Conservation (phyloP, 1,284 basidiomycete genomes). For the Ustilago lituana region DNA sequence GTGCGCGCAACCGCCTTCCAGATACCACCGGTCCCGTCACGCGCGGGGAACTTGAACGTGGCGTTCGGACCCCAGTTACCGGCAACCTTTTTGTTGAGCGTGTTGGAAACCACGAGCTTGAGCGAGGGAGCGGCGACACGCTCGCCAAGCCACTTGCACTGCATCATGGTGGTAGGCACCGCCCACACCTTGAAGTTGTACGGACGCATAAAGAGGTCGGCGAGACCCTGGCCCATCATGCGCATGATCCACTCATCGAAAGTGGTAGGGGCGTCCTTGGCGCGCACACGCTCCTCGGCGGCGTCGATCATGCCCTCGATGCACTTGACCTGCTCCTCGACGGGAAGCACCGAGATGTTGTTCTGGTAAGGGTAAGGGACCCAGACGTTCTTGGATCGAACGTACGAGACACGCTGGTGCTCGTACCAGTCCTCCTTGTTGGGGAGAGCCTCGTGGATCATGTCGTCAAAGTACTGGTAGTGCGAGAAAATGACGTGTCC, state of each 20-base stretch:
- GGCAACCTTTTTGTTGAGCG: constrained; percentile 70
- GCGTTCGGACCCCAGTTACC: constrained; percentile 72
- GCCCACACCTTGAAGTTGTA: constrained; percentile 74
- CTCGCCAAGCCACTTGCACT: constrained; percentile 73
- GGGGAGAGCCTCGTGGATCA: constrained; percentile 70
- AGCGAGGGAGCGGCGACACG: constrained; percentile 71
- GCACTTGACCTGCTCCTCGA: constrained; percentile 70
- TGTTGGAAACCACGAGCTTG: constrained; percentile 71
- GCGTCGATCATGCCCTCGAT: constrained; percentile 71
- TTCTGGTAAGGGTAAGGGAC: constrained; percentile 71
- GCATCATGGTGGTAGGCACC: constrained; percentile 71
- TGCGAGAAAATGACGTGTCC: constrained; percentile 73
- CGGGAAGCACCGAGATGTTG: constrained; percentile 71
- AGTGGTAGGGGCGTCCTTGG: constrained; percentile 67
- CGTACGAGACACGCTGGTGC: constrained; percentile 72
- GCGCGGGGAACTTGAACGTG: constrained; percentile 72
- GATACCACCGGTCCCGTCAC: constrained; percentile 71
- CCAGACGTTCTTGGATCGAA: constrained; percentile 70
- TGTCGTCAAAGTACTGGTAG: constrained; percentile 72
- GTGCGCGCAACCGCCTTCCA: constrained; percentile 71
- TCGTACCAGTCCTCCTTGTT: constrained; percentile 70
- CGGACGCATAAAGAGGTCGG: constrained; percentile 71
- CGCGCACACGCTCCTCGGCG: constrained; percentile 64
- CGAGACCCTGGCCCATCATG: constrained; percentile 71
- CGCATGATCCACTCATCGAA: constrained; percentile 71